Base-by-base conservation (phyloP, 1,284 basidiomycete species). In the Cryptococcus jaspeensis region DNA sequence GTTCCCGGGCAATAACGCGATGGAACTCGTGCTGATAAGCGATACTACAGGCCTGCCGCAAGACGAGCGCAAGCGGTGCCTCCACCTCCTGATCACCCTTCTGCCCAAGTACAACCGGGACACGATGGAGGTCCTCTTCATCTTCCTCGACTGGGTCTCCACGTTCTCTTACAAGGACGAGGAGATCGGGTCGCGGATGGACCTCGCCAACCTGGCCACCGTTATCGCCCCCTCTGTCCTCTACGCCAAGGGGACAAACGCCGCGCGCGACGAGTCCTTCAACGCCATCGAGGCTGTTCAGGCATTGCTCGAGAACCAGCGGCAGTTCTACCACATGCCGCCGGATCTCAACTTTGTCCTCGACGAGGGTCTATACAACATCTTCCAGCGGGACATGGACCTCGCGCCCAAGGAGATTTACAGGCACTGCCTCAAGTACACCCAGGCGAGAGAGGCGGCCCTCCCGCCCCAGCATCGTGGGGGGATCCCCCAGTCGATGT, bases 111-210 rank as follows among this genome's bases (percentile, higher is more conserved):
- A 86, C 55, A 92, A 99, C 74, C 86, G 96, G 60, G 96, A 99
- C 76, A 97, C 94, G 25, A 86, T 97, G 85, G 95, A 99, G 78
- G 92, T 97, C 47, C 80, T 99, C 44, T 98, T 97, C 72, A 93
- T 97, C 18, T 99, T 99, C 80, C 82, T 99, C 65, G 95, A 96
- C 77, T 99, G 96, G 96, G 95, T 99, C 2, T 95, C 95, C 5
- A 95, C 92, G 5, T 99, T 99, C 76, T 93, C 95, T 45, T 94
- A 99, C 78, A 86, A 96, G 78, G 95, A 99, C 73, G 94, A 95
- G 70, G 92, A 95, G 75, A 98, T 95, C 0, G 95, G 95, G 39
- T 94, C 90, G 80, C 95, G 95, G 80, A 99, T 99, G 95, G 95
- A 99, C 77, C 81, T 98, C 50, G 84, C 84, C 37, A 99, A 99